Base-by-base conservation (phyloP, 768 basidiomycete genomes). In the Rhizopogon roseolus region DNA sequence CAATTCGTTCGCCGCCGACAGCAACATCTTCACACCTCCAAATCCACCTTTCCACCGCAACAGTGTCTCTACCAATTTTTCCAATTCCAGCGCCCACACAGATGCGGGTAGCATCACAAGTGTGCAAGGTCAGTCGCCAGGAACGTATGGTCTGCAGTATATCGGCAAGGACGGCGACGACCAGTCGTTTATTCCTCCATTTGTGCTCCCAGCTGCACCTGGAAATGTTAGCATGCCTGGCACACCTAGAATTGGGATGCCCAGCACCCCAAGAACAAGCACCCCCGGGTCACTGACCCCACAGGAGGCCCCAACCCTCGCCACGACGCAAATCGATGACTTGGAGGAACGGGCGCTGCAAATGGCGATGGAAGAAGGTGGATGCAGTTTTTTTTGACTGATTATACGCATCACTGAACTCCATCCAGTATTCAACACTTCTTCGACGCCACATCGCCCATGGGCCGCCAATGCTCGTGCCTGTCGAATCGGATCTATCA, bases 391-490 rank as follows among this genome's bases (percentile, higher is more conserved):
- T 22, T 22, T 22, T 22, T 22, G 22, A 22, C 22, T 22, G 22
- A 22, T 22, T 22, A 22, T 22, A 22, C 1, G 3, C 22, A 67
- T 64, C 62, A 71, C 58, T 55, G 65, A 60, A 66, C 70, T 60
- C 69, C 74, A 76, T 42, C 40, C 29, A 68, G 66, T 54, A 22
- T 88, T 75, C 59, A 74, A 85, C 61, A 80, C 79, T 62, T 82
- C 72, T 16, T 83, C 79, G 4, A 57, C 71, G 46, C 76, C 71
- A 49, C 87, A 81, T 76, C 81, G 76, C 57, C 87, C 89, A 6
- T 85, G 88, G 89, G 84, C 87, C 5, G 78, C 78, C 66, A 93
- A 91, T 51, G 85, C 82, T 3, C 84, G 85, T 46, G 81, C 82
- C 5, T 67, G 93, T 29, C 82, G 93, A 41, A 73, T 94, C 27